Evolutionary conservation across 495 filamentous ascomycete genomes (phyloP), one percentile per base, ranked within the genome.

Genomic region (Cercophora newfieldiana): DNA sequence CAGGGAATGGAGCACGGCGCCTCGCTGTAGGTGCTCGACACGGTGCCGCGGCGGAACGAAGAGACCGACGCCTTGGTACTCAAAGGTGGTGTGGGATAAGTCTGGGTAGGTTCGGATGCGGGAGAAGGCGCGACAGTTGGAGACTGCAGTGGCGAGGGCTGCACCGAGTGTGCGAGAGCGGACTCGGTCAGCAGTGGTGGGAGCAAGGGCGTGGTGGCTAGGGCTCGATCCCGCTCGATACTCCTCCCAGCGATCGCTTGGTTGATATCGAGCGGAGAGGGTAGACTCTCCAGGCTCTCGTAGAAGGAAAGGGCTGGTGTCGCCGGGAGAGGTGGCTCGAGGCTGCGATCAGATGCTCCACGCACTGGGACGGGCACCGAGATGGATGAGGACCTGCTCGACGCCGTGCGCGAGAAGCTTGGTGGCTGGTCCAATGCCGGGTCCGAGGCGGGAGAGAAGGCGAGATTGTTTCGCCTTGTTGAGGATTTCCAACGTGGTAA

Each of bases 131-230:
- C 75, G 26, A 83, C 63, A n/a, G 87, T 90, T 0, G 93, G 92
- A 0, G 93, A 96, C 71, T 95, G 91, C 49, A 96, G 77, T 2
- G 93, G 92, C 3, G 93, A 95, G 58, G 89, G 82, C 7, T 90
- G 82, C 48, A 85, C 61, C 29, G 81, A 75, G 60, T 68, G 81
- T 57, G 58, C 60, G 68, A 68, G 69, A 8, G 71, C 68, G 4
- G 61, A 56, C 37, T 88, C 86, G 47, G 86, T 87, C 79, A 94
- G 83, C 55, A 96, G 80, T 0, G 93, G 93, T 2, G 93, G 92
- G 0, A 97, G 82, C 12, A 97, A 81, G 5, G 93, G 93, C 2
- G 93, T 96, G 4, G 89, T 89, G 0, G 91, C 88, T 66, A 88
- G 82, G 16, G 80, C 81, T 49, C 86, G 82, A 24, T 90, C 84